phyloP scores from a whole-genome alignment of 495 filamentous ascomycete genomes.

The Platismatia glauca region DNA sequence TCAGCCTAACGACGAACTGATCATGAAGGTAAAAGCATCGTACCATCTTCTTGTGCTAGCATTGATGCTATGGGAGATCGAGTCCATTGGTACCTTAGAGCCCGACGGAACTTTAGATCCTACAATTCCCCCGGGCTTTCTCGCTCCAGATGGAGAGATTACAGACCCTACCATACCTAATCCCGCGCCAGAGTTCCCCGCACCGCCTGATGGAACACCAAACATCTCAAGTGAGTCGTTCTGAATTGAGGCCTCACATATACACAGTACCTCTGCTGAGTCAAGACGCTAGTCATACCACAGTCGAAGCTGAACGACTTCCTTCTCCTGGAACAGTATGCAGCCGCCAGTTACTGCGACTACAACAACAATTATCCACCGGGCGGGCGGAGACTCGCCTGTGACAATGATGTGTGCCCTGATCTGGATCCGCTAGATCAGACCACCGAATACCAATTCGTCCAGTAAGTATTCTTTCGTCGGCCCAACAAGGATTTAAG shows the following conservation, averaged over 20 bases:
- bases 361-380: background rate
- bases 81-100: background rate
- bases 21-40: background rate
- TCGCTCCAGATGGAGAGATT: background rate
- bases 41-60: background rate
- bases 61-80: background rate
- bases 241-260: background rate
- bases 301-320: background rate
- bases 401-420: background rate
- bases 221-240: background rate
- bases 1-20: background rate
- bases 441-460: background rate
- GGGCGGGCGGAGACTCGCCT: background rate
- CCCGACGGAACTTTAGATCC: background rate
- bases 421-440: background rate
- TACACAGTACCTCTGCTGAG: background rate
- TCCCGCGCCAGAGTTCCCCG: background rate
- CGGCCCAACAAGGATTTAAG: too few species aligned
- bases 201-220: background rate
- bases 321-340: background rate
- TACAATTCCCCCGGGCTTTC: background rate
- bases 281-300: background rate
- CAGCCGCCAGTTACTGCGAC: slow-evolving; percentile 2
- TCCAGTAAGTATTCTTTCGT: background rate
- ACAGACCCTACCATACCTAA: background rate